Base-by-base conservation (phyloP, 1,284 basidiomycete species). In the Ustilago lituana region DNA sequence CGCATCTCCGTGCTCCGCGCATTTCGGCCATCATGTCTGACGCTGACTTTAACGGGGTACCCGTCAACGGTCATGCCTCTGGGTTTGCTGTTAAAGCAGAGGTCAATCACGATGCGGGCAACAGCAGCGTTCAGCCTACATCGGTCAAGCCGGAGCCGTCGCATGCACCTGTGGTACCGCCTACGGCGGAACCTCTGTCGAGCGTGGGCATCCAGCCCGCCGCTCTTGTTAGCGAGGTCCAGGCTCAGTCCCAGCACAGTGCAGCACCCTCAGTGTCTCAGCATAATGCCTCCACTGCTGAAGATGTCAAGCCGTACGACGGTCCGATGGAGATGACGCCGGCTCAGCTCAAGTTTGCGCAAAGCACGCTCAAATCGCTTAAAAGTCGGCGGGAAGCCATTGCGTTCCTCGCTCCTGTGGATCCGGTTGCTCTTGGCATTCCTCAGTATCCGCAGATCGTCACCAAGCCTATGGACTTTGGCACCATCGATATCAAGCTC, bases 401-500 rank as follows among this genome's bases (percentile, higher is more conserved):
- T 7, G 89, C 93, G 1, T 99, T 98, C 84, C 84, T 91, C 50
- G 85, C 85, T 51, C 94, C 96, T 17, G 96, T 99, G 59, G 94
- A 98, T 81, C 87, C 89, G n/a, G 87, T 95, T 67, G 90, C 88
- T 1, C 87, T 97, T 68, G 89, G 89, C 74, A 91, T 98, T 63
- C 96, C 94, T 12, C 93, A 95, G 80, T 99, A 99, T 79, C 87
- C 87, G 40, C 87, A 86, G 53, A 89, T 98, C 79, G 89, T 99
- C 84, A 91, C 89, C 77, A 87, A 87, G 29, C 96, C 96, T 0
- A 97, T 97, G 92, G 96, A 98, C 82, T 87, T 99, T 46, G 87
- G 88, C n/a, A 96, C 94, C 20, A 88, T 98, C 65, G 95, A 98
- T 83, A 88, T 88, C 76, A 96, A 97, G 84, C 71, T 81, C 10